Conservation (phyloP, 2,329 filamentous ascomycete species). For the Ramularia endophylla region DNA sequence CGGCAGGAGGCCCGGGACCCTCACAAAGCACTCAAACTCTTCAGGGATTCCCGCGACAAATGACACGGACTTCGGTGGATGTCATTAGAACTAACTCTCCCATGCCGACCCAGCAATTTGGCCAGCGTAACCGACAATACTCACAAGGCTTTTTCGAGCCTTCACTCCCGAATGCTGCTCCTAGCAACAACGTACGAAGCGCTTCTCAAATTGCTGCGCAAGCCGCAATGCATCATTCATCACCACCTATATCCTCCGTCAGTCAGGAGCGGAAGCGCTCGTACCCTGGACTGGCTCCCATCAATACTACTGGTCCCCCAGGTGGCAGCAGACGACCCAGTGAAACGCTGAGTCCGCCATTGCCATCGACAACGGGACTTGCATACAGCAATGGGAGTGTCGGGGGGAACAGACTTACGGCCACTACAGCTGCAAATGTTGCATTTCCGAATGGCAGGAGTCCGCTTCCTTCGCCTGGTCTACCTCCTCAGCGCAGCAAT, state of each 20-base stretch:
- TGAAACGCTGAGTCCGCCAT: slow-evolving; percentile 25
- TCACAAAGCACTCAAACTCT: slow-evolving; percentile 27
- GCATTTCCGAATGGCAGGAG: slow-evolving; percentile 60
- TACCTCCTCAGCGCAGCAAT: slow-evolving; percentile 11
- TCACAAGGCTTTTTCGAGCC: slow-evolving; percentile 74
- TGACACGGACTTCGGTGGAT: slow-evolving; percentile 30
- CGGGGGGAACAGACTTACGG: slow-evolving; percentile 57
- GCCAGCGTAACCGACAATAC: slow-evolving; percentile 60
- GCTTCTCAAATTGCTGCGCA: slow-evolving; percentile 78
- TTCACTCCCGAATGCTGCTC: slow-evolving; percentile 50
- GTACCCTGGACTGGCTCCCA: slow-evolving; percentile 61
- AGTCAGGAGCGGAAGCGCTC: slow-evolving; percentile 57
- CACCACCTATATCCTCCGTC: slow-evolving; percentile 20
- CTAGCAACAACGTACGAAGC: slow-evolving; percentile 37
- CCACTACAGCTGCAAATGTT: slow-evolving; percentile 65
- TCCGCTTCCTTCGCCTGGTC: slow-evolving; percentile 40
- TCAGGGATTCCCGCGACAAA: slow-evolving; percentile 31
- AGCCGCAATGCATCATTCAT: slow-evolving; percentile 58
- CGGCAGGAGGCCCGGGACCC: slow-evolving; percentile 27
- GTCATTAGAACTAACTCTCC: slow-evolving; percentile 23
- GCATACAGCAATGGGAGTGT: slow-evolving; percentile 56
- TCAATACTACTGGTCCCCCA: slow-evolving; percentile 27
- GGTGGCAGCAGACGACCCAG: slow-evolving; percentile 20
- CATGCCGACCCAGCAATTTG: slow-evolving; percentile 30
- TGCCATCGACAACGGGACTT: slow-evolving; percentile 17